A percentile compares a stretch with the other conserved stretches of the same genome.
Conservation (phyloP, 345 rosid genomes). For the Salix arbutifolia region DNA sequence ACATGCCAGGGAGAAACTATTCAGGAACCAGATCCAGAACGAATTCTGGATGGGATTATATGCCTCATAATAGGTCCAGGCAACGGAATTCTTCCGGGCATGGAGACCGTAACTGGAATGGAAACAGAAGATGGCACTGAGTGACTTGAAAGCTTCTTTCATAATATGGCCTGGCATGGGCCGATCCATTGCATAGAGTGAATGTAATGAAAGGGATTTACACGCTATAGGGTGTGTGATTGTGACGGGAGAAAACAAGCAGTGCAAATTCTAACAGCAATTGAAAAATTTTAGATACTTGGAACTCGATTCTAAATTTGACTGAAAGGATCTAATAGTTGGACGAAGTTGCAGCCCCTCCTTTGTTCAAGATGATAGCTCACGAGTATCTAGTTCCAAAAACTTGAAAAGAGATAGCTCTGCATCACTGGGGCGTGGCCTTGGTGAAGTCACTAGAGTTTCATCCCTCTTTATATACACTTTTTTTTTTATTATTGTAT, state of each 20-base stretch:
- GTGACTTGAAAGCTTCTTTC: conserved; percentile 11
- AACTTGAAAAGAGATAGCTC: too few relatives aligned
- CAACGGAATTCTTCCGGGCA: conserved; percentile 39
- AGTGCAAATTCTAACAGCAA: background rate
- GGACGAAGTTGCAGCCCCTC: background rate
- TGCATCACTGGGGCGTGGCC: too few relatives aligned
- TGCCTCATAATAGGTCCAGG: conserved; percentile 41
- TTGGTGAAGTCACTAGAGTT: too few relatives aligned
- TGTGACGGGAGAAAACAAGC: background rate
- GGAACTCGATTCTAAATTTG: background rate
- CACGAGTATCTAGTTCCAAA: too few relatives aligned
- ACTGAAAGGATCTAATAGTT: background rate
- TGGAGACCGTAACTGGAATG: conserved; percentile 42
- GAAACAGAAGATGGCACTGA: conserved; percentile 55
- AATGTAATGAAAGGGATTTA: background rate
- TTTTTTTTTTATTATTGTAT: too few relatives aligned
- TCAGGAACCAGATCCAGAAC: conserved; percentile 21
- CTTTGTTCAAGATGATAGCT: background rate
- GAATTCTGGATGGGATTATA: conserved; percentile 23
- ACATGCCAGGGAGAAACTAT: conserved; percentile 34
- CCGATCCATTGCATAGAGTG: background rate
- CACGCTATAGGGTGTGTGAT: background rate
- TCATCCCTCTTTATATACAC: too few relatives aligned
- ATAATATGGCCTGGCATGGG: background rate
- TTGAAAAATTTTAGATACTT: background rate